Conservation (phyloP, 805 yeast genomes). For the Saccharomycopsis sp. region DNA sequence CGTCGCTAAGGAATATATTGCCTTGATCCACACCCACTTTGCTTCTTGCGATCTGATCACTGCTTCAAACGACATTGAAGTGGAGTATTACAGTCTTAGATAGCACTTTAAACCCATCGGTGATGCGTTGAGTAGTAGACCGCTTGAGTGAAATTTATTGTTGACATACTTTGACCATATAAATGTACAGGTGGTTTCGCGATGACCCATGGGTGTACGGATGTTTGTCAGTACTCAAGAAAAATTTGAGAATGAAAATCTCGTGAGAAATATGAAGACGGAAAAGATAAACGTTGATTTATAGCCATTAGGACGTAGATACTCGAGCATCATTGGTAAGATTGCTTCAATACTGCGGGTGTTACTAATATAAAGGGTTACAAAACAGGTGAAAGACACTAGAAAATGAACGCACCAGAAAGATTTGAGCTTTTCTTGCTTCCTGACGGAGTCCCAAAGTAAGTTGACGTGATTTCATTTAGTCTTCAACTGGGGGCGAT, state of each 20-base stretch:
- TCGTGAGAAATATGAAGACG: background rate
- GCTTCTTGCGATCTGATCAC: conserved; percentile 7
- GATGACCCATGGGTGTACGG: background rate
- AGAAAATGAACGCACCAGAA: conserved; percentile 94
- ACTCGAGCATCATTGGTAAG: too few species aligned
- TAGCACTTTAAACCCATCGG: too few species aligned
- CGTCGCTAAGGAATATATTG: conserved; percentile 8
- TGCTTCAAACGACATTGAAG: conserved; percentile 16
- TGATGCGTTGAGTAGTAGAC: too few species aligned
- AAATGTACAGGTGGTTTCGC: background rate
- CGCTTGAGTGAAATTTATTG: background rate
- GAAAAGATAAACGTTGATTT: background rate
- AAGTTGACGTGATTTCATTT: conserved; percentile 29
- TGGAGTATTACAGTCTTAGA: too few species aligned
- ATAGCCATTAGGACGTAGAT: too few species aligned
- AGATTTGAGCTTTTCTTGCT: conserved; percentile 92
- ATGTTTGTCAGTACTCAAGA: background rate
- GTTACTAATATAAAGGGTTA: background rate
- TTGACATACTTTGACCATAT: background rate
- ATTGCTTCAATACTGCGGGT: too few species aligned
- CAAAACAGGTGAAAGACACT: background rate
- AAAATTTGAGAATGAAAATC: background rate
- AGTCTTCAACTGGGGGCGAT: background rate
- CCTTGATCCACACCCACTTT: conserved; percentile 13
- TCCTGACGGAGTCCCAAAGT: conserved; percentile 97